Evolutionary conservation across 2,329 filamentous ascomycete species (phyloP), one percentile per base, ranked within the genome.

Genomic region (Phaeosphaeria sp.): DNA sequence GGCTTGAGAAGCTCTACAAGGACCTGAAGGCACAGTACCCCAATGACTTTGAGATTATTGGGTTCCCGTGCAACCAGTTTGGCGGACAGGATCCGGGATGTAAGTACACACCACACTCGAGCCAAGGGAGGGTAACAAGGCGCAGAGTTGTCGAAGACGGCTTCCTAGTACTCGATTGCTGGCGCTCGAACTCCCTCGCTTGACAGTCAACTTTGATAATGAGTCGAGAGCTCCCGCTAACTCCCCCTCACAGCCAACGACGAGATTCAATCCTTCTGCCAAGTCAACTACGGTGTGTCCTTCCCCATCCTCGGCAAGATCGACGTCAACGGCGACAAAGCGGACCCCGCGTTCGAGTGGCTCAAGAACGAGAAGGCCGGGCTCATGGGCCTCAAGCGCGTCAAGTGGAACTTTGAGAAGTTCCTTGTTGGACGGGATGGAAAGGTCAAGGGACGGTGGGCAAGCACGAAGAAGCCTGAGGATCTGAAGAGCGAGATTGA

Each of bases 361-460:
- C 76, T 89, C 79, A 89, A 89, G 82, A 79, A 78, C 56, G 80
- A 85, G 78, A 90, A 92, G 83, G 86, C 94, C 0, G 93, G 95
- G 21, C 73, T 97, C 55, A 81, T 98, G 81, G 95, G 95, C 20
- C 77, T 98, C 74, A 94, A 96, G 89, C 81, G 89, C 61, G 84
- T 99, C 72, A 97, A 98, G 90, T 99, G 95, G 95, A 99, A 99
- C 82, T 99, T 98, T 83, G 95, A 99, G 80, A 99, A 99, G 87
- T 99, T 97, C 81, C 82, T 99, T 63, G 83, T 99, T 65, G 90
- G 89, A 59, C 86, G 87, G 61, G 92, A 98, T 78, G 95, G 95
- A 24, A 86, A 90, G 80, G 92, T 98, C 68, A 90, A 91, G 80
- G 86, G 86, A 25, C 84, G 95, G 65, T 99, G 93, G 92, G 91